Percentiles rank a stretch among this genome's conserved stretches.
phyloP scores from a whole-genome alignment of 371 early-diverging fungal species.

The Syncephalastrum sp. region DNA sequence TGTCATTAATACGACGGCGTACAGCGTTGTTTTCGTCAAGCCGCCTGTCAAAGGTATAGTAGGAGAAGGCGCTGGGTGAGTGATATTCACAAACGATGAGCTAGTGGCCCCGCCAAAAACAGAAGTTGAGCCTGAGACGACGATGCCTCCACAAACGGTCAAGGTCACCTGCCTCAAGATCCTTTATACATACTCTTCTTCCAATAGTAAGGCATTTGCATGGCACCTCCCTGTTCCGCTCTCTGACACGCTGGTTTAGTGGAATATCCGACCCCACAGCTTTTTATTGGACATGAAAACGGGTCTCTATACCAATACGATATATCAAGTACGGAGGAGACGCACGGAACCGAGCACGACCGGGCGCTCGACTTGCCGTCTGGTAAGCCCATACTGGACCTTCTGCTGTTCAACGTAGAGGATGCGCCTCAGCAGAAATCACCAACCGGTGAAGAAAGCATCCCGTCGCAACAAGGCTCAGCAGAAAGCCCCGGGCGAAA shows the following conservation, averaged over 20 bases:
- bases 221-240: background rate
- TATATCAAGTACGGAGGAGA: background rate
- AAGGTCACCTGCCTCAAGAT: background rate
- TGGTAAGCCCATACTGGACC: too few species aligned
- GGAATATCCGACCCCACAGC: slow-evolving; percentile 7
- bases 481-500: slow-evolving; percentile 1
- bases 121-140: background rate
- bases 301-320: slow-evolving; percentile 36
- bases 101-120: background rate
- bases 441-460: background rate
- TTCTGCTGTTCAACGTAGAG: too few species aligned
- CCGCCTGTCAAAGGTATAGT: background rate
- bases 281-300: slow-evolving; percentile 31
- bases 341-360: too few species aligned
- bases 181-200: background rate
- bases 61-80: background rate
- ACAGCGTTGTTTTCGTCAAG: background rate
- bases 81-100: background rate
- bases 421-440: too few species aligned
- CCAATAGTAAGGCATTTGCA: background rate
- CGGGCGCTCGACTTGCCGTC: too few species aligned
- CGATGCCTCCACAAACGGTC: background rate
- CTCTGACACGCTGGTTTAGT: background rate
- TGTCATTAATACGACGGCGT: slow-evolving; percentile 2
- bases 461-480: background rate